Percentiles rank a stretch among this genome's conserved stretches.
Conservation (phyloP, 23 red algal species). For the Gracilariopsis chorda region DNA sequence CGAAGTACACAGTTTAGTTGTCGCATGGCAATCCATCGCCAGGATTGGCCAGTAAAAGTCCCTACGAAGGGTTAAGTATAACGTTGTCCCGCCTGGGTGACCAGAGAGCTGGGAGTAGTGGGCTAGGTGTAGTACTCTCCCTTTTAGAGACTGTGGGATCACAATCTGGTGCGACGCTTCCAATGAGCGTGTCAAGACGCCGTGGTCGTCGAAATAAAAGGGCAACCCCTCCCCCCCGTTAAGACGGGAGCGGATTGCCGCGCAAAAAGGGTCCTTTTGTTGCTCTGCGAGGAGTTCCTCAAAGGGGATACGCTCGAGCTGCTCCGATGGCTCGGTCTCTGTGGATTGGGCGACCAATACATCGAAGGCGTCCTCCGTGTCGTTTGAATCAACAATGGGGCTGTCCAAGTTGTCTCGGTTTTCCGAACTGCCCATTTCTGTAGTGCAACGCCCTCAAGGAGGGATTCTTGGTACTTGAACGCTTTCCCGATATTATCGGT, state of each 20-base stretch:
- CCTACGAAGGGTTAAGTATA: neutral
- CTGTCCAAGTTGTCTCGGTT: neutral
- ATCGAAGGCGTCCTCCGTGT: neutral
- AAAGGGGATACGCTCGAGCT: neutral
- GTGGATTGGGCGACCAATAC: neutral
- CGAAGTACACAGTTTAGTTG: neutral
- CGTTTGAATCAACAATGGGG: neutral
- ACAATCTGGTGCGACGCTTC: neutral
- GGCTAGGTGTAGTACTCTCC: neutral
- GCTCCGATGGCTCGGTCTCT: neutral
- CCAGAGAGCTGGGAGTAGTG: neutral
- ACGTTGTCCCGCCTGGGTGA: neutral
- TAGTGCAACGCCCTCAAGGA: too few relatives aligned
- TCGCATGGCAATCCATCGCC: neutral
- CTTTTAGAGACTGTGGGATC: conserved; percentile 2
- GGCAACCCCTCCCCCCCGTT: neutral
- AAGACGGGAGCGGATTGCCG: neutral
- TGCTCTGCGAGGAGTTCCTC: neutral
- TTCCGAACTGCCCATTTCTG: neutral
- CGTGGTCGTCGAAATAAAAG: neutral
- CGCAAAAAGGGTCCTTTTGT: neutral
- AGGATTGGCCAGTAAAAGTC: neutral
- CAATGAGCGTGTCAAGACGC: neutral
- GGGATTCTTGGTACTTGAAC: too few relatives aligned
- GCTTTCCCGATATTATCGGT: too few relatives aligned